phyloP scores from a whole-genome alignment of 257 asterid genomes.

The Solanum dulcamara region DNA sequence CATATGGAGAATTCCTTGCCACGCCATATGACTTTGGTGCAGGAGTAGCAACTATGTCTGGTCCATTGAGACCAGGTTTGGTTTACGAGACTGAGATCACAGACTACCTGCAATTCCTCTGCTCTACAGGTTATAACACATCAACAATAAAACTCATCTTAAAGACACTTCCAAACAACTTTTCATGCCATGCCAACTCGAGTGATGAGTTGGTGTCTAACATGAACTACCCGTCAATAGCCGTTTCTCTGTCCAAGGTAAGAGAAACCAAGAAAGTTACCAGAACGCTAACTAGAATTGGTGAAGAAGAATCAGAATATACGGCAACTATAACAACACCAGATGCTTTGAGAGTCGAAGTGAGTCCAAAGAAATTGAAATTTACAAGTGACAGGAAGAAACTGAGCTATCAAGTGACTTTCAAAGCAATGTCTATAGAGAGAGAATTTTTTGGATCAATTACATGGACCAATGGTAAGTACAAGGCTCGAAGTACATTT shows the following conservation, averaged over 20 bases:
- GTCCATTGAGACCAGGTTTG: background rate
- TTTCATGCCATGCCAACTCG: background rate
- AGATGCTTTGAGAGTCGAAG: conserved; percentile 26
- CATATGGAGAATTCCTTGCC: background rate
- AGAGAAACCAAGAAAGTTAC: background rate
- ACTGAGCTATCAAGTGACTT: conserved; percentile 43
- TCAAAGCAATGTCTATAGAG: conserved; percentile 8
- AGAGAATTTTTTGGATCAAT: conserved; percentile 44
- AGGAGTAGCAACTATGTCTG: background rate
- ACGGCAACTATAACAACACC: background rate
- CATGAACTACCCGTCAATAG: background rate
- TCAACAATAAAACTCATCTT: background rate
- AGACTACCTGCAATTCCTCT: background rate
- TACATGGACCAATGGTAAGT: conserved; percentile 16
- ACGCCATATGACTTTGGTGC: background rate
- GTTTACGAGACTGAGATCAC: background rate
- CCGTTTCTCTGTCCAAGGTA: background rate
- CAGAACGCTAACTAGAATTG: background rate
- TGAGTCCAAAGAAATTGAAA: conserved; percentile 41
- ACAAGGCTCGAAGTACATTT: conserved; percentile 55
- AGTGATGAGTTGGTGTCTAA: background rate
- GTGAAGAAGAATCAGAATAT: background rate
- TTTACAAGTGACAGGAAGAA: conserved; percentile 35
- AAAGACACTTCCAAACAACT: background rate
- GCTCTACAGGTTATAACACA: background rate